A percentile compares a stretch with the other conserved stretches of the same genome.
Conservation (phyloP, 805 yeast species). For the Priceomyces castillae region DNA sequence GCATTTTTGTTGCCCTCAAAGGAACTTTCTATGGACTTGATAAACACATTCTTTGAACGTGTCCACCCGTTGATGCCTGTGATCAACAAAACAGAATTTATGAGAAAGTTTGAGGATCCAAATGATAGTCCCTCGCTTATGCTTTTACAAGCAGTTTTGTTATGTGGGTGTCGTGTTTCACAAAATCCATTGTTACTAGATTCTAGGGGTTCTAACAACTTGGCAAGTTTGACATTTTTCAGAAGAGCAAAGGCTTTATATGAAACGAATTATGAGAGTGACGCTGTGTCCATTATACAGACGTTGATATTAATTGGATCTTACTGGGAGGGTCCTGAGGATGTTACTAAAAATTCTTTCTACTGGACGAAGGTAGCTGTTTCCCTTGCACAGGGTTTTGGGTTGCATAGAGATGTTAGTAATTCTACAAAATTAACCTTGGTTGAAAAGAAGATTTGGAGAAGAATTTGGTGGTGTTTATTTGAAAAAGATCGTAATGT, state of each 20-base stretch:
- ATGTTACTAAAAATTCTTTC: slow-evolving; percentile 60
- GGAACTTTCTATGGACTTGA: slow-evolving; percentile 56
- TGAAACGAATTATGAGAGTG: slow-evolving; percentile 67
- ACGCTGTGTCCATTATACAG: slow-evolving; percentile 60
- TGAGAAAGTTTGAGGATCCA: slow-evolving; percentile 54
- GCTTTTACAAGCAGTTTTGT: slow-evolving; percentile 62
- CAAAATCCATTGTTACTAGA: slow-evolving; percentile 52
- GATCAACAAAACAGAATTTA: slow-evolving; percentile 58
- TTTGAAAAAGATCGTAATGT: slow-evolving; percentile 68
- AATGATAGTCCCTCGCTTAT: slow-evolving; percentile 61
- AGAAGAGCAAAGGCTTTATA: slow-evolving; percentile 72
- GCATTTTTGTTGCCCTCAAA: slow-evolving; percentile 67
- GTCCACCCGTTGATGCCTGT: slow-evolving; percentile 72
- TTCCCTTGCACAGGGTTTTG: slow-evolving; percentile 70
- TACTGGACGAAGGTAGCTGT: slow-evolving; percentile 72
- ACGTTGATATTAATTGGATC: slow-evolving; percentile 60
- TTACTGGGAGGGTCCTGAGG: slow-evolving; percentile 74
- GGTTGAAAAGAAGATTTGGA: slow-evolving; percentile 48
- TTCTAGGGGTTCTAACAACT: slow-evolving; percentile 48
- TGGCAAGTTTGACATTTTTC: slow-evolving; percentile 53
- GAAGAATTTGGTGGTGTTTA: slow-evolving; percentile 76
- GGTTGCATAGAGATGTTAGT: slow-evolving; percentile 61
- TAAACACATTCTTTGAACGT: slow-evolving; percentile 58
- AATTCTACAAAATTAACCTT: slow-evolving; percentile 38
- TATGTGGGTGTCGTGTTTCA: slow-evolving; percentile 66